Base-by-base conservation (phyloP, 2,329 filamentous ascomycete species). In the Xylaria digitata region DNA sequence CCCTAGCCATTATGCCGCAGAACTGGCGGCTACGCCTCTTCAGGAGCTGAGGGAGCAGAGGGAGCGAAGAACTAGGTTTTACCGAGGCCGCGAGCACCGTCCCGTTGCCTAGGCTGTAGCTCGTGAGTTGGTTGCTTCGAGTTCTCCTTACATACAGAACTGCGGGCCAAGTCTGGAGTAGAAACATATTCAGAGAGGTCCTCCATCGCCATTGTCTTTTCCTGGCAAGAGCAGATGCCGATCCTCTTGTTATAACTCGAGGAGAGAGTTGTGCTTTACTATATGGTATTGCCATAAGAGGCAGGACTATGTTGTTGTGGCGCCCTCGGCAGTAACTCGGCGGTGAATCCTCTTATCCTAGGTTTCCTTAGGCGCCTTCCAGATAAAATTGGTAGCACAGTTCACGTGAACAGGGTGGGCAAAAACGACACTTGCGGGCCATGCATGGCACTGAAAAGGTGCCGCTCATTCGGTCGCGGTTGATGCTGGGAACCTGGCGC, bases 281-380 rank as follows among this genome's bases (percentile, higher is more conserved):
- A 43, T 42, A 46, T 48, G 21, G 37, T 34, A 49, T 53, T 2
- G 52, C 65, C 49, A 9, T 54, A 67, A 67, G 34, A 67, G 65
- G 65, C 61, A 67, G 65, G 65, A 60, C 64, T 45, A 32, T 19
- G 17, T 40, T 52, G 48, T 26, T 52, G 50, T 55, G 52, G 43
- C 46, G 21, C 45, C 54, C 21, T 65, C 65, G 65, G 61, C 61
- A 64, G 55, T 54, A 67, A 60, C 61, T 67, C 65, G 65, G 65
- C 56, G 55, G 49, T 37, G 61, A 57, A 60, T 67, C 61, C 61
- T 60, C 26, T 54, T 21, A 21, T 43, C 45, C 34, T 34, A 40
- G 30, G 40, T 15, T 48, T 37, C n/a, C 34, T 21, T 26, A 57
- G 37, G 17, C 40, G 52, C 48, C 58, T 58, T 50, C 37, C 40